Conservation (phyloP, 805 yeast species). For the Candida manassasensis region DNA sequence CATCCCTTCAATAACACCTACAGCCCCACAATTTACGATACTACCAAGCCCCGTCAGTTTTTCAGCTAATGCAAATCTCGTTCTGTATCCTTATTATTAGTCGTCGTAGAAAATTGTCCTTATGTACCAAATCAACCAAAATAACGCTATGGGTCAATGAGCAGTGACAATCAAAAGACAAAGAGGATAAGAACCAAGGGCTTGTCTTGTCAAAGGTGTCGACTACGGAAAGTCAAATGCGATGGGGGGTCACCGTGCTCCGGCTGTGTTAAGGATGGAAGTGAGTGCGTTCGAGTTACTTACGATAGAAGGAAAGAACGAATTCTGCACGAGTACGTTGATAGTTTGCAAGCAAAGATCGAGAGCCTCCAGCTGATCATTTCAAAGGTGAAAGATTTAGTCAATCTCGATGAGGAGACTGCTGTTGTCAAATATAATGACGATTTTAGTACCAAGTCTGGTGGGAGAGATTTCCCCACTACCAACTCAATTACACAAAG, state of each 20-base stretch:
- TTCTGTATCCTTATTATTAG: too few relatives aligned
- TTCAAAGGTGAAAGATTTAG: not conserved
- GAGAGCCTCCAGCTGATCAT: constrained; percentile 1
- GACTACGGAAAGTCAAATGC: constrained; percentile 5
- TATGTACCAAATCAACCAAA: too few relatives aligned
- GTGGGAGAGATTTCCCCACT: not conserved
- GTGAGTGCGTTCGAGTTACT: constrained; percentile 6
- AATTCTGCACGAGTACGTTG: constrained; percentile 8
- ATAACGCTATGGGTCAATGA: too few relatives aligned
- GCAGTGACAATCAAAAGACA: not conserved
- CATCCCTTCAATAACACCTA: too few relatives aligned
- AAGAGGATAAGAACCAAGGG: constrained; percentile 1
- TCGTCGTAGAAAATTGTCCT: too few relatives aligned
- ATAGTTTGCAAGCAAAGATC: constrained; percentile 2
- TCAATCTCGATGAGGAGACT: not conserved
- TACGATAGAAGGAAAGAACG: constrained; percentile 7
- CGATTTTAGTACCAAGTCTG: not conserved
- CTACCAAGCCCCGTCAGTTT: too few relatives aligned
- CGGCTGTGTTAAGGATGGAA: constrained; percentile 6
- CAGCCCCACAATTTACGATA: too few relatives aligned
- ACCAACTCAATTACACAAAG: not conserved
- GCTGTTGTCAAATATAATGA: not conserved
- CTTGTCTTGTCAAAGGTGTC: constrained; percentile 4
- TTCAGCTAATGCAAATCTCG: too few relatives aligned
- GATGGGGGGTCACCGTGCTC: constrained; percentile 8